Percentiles rank a stretch among this genome's conserved stretches.
Evolutionary conservation across 495 filamentous ascomycete species (phyloP).

Genomic region (Penicillium pancosmium): DNA sequence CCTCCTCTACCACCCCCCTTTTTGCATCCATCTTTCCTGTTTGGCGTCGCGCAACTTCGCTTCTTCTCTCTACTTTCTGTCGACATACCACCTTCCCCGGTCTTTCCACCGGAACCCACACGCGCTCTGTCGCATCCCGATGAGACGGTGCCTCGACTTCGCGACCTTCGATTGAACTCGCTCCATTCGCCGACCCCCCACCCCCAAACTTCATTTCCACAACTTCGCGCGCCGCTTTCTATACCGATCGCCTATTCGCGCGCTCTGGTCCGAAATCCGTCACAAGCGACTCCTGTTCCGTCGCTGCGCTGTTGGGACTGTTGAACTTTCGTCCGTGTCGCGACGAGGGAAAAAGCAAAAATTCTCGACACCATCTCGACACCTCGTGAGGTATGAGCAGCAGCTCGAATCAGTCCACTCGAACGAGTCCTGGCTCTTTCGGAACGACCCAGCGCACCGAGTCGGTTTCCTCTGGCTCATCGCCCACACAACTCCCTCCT

Average conservation of each 20-base stretch:
- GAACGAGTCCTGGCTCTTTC: constrained; percentile 52
- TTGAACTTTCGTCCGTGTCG: constrained; percentile 24
- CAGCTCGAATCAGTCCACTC: constrained; percentile 52
- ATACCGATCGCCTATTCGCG: constrained; percentile 23
- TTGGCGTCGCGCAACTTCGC: constrained; percentile 13
- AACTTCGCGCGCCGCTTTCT: constrained; percentile 2
- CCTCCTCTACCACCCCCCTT: constrained; percentile 22
- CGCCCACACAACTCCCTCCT: constrained; percentile 45
- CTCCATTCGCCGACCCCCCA: constrained; percentile 11
- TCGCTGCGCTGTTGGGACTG: background rate
- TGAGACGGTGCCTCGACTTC: constrained; percentile 14
- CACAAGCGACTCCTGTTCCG: constrained; percentile 26
- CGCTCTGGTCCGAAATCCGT: constrained; percentile 22
- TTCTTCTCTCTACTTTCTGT: constrained; percentile 24
- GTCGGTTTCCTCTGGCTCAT: constrained; percentile 51
- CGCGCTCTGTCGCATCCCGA: constrained; percentile 32
- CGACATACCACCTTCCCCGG: constrained; percentile 14
- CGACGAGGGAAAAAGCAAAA: constrained; percentile 22
- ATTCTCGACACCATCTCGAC: constrained; percentile 8
- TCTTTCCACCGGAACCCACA: constrained; percentile 16
- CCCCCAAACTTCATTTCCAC: constrained; percentile 3
- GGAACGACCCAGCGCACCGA: constrained; percentile 49
- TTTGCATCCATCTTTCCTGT: constrained; percentile 28
- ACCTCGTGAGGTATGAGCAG: constrained; percentile 50
- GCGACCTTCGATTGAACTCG: constrained; percentile 22